Percentiles rank a stretch among this genome's conserved stretches.
These are phyloP conservation scores for Urtica urens DNA, from an alignment of 306 rosid genomes.

Conservation along the genomic window DNA sequence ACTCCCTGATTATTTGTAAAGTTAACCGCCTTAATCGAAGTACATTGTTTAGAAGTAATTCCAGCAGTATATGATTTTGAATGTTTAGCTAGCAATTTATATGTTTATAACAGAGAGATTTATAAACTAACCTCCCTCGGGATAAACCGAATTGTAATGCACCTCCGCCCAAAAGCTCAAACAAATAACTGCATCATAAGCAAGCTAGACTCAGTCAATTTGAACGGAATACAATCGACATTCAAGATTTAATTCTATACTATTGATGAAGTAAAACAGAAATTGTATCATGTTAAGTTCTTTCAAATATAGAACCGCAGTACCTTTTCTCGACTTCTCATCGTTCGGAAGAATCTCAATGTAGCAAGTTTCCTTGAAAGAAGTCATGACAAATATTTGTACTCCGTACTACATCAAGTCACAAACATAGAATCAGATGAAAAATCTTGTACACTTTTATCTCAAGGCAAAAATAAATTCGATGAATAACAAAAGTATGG, in stretches of 20 bases:
- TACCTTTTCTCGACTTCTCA: constrained; percentile 56
- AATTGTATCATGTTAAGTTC: too few species aligned
- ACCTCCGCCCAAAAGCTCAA: constrained; percentile 98
- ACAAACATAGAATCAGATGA: constrained; percentile 10
- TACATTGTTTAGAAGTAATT: too few species aligned
- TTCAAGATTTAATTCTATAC: background rate
- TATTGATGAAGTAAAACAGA: background rate
- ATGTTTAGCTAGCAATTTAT: too few species aligned
- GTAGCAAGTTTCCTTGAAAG: constrained; percentile 78
- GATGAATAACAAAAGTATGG: background rate
- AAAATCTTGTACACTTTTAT: background rate
- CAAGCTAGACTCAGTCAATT: background rate
- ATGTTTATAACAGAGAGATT: background rate
- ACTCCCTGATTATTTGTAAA: too few species aligned
- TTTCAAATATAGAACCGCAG: background rate
- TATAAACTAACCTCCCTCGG: constrained; percentile 53
- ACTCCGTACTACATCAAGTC: constrained; percentile 47
- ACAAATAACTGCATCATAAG: constrained; percentile 48
- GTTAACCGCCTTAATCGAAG: too few species aligned
- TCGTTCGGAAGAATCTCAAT: constrained; percentile 71
- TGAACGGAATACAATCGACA: background rate
- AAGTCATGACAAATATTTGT: constrained; percentile 64
- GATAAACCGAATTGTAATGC: constrained; percentile 86
- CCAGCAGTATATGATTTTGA: too few species aligned
- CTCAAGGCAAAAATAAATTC: background rate